Percentiles rank a stretch among this genome's conserved stretches.
Evolutionary conservation across 345 rosid species (phyloP).

Genomic region (Punica granatum): DNA sequence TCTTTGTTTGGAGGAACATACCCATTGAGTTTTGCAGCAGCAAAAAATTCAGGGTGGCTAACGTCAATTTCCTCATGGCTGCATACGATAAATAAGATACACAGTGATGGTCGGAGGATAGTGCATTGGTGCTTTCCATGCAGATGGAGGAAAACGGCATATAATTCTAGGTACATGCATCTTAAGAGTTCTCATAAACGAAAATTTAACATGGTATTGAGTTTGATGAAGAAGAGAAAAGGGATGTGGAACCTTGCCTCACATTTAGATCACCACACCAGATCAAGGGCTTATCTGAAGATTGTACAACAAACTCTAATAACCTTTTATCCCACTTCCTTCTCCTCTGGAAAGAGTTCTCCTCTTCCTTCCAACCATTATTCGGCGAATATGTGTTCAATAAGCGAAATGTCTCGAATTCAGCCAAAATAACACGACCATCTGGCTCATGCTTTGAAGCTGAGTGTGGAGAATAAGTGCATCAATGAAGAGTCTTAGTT

Average conservation of each 20-base stretch:
- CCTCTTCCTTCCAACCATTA: constrained; percentile 98
- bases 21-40: constrained; percentile 82
- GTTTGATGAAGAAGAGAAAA: constrained; percentile 3
- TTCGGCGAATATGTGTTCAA: constrained; percentile 90
- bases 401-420: constrained; percentile 63
- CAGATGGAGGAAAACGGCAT: not conserved
- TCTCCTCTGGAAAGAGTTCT: constrained; percentile 81
- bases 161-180: not conserved
- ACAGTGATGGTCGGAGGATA: not conserved
- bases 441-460: constrained; percentile 87
- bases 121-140: not conserved
- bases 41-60: constrained; percentile 90
- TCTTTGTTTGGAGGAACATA: constrained; percentile 84
- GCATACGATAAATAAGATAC: constrained; percentile 22
- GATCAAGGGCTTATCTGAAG: constrained; percentile 77
- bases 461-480: constrained; percentile 14
- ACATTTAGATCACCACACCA: constrained; percentile 99
- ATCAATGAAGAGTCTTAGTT: not conserved
- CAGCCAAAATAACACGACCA: constrained; percentile 91
- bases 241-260: constrained; percentile 33
- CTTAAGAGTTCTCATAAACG: not conserved
- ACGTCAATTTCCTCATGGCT: constrained; percentile 94
- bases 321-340: constrained; percentile 95
- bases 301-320: constrained; percentile 54
- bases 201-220: not conserved